phyloP scores from a whole-genome alignment of 1,284 basidiomycete genomes.

The Tilletia horrida region DNA sequence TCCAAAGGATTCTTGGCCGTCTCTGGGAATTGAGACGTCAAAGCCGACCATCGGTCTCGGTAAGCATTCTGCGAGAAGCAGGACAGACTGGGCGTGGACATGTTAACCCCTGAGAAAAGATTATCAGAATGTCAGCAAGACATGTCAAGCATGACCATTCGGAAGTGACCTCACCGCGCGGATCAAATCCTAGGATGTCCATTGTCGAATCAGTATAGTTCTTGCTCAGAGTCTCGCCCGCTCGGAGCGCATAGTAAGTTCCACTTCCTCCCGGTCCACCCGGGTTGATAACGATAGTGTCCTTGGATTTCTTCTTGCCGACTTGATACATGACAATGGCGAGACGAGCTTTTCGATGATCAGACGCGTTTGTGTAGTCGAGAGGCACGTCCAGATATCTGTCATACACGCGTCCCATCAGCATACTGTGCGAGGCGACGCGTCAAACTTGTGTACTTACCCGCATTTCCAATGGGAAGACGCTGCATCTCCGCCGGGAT shows the following conservation, averaged over 20 bases:
- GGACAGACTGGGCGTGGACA: slow-evolving; percentile 25
- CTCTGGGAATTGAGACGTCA: slow-evolving; percentile 20
- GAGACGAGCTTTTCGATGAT: slow-evolving; percentile 22
- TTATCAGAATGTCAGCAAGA: not conserved
- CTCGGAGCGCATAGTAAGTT: slow-evolving; percentile 24
- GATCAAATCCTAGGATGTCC: slow-evolving; percentile 34
- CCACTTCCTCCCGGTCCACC: slow-evolving; percentile 35
- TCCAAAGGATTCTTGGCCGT: not conserved
- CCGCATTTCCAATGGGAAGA: slow-evolving; percentile 9
- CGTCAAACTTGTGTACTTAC: not conserved
- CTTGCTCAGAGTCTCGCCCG: slow-evolving; percentile 14
- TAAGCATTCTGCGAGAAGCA: slow-evolving; percentile 33
- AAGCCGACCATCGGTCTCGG: slow-evolving; percentile 29
- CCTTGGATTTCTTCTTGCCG: not conserved
- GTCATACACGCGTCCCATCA: slow-evolving; percentile 3
- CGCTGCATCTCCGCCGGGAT: not conserved
- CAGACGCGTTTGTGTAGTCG: slow-evolving; percentile 33
- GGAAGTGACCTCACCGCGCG: slow-evolving; percentile 17
- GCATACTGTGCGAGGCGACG: not conserved
- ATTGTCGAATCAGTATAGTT: slow-evolving; percentile 25
- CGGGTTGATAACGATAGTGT: slow-evolving; percentile 30
- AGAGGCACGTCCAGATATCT: slow-evolving; percentile 35
- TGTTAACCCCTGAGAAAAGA: slow-evolving; percentile 26
- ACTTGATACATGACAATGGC: slow-evolving; percentile 28
- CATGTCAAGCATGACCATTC: not conserved